Conservation (phyloP, 2,329 filamentous ascomycete species). For the Leptographium radiaticola region DNA sequence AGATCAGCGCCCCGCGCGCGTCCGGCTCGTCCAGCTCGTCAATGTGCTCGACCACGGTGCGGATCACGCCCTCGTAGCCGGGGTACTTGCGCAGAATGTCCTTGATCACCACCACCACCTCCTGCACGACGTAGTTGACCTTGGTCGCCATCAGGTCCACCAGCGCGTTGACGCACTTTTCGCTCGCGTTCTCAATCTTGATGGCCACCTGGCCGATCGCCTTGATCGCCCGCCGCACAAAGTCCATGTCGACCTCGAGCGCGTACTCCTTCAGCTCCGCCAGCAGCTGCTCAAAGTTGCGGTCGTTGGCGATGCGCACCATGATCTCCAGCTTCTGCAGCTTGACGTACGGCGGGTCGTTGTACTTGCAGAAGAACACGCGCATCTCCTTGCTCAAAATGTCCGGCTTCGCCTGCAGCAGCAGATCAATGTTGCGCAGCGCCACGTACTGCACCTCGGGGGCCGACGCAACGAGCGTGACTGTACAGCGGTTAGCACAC, state of each 20-base stretch:
- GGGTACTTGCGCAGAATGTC: conserved; percentile 97
- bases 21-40: conserved; percentile 93
- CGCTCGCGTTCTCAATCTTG: conserved; percentile 90
- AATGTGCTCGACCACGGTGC: conserved; percentile 89
- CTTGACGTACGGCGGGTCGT: conserved; percentile 95
- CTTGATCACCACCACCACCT: conserved; percentile 97
- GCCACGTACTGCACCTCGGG: conserved; percentile 98
- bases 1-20: conserved; percentile 82
- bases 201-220: conserved; percentile 97
- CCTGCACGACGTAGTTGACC: conserved; percentile 97
- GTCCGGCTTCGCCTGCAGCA: conserved; percentile 90
- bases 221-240: conserved; percentile 84
- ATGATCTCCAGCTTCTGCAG: conserved; percentile 97
- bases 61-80: conserved; percentile 95
- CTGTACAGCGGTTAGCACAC: conserved; percentile 27
- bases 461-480: conserved; percentile 87
- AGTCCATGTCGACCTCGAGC: conserved; percentile 97
- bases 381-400: conserved; percentile 95
- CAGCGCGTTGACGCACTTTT: conserved; percentile 89
- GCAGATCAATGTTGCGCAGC: conserved; percentile 85
- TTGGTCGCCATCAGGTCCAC: conserved; percentile 93
- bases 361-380: conserved; percentile 99
- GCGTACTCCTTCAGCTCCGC: conserved; percentile 96
- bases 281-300: conserved; percentile 87
- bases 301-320: conserved; percentile 96